Conservation (phyloP, 176 grass and related monocot genomes). For the Stipa capillata region DNA sequence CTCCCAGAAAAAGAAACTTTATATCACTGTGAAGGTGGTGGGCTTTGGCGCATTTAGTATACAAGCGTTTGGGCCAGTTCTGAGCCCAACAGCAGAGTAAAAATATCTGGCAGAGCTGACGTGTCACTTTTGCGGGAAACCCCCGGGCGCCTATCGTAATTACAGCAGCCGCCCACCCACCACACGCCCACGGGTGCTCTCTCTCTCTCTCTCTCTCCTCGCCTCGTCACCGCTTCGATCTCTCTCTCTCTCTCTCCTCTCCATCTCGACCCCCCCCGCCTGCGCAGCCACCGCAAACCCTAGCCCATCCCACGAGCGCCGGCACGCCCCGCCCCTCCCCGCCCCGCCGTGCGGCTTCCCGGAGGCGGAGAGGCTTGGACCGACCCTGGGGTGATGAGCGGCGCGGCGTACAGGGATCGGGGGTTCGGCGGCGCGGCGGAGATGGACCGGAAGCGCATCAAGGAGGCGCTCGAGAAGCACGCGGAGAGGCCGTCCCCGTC, state of each 20-base stretch:
- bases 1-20: too few relatives aligned
- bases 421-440: constrained; percentile 21
- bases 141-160: constrained; percentile 14
- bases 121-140: constrained; percentile 23
- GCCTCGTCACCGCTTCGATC: constrained; percentile 29
- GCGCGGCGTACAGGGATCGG: constrained; percentile 54
- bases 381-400: constrained; percentile 18
- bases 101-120: constrained; percentile 31
- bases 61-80: background rate
- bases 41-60: background rate
- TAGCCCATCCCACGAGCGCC: constrained; percentile 28
- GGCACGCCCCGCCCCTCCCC: too few relatives aligned
- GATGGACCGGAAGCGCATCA: constrained; percentile 82
- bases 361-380: background rate
- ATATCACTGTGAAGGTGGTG: background rate
- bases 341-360: background rate
- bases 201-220: background rate
- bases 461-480: constrained; percentile 74
- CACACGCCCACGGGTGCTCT: constrained; percentile 20
- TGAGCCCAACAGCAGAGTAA: background rate
- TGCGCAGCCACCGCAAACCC: constrained; percentile 39
- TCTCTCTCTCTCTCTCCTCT: constrained; percentile 4
- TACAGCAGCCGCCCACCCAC: constrained; percentile 4
- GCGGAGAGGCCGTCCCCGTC: constrained; percentile 71
- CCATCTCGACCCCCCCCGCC: constrained; percentile 18